phyloP scores from a whole-genome alignment of 495 filamentous ascomycete species.

The Tuber borchii region DNA sequence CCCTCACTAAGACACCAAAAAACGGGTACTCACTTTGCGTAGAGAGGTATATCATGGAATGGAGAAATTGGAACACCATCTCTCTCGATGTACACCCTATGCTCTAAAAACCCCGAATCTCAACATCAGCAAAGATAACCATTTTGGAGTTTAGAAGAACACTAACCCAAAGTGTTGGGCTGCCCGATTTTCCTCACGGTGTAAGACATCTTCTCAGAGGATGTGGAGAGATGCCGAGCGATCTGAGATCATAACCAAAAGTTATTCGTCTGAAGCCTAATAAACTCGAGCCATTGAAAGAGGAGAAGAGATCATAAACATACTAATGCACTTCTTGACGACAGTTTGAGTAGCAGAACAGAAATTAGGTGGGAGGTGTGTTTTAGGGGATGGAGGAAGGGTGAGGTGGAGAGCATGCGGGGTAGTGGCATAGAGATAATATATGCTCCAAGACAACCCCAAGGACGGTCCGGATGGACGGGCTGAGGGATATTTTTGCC shows the following conservation, averaged over 20 bases:
- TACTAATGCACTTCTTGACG: slow-evolving; percentile 35
- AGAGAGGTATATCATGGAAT: slow-evolving; percentile 98
- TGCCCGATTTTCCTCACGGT: slow-evolving; percentile 76
- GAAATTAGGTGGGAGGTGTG: slow-evolving; percentile 10
- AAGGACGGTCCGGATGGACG: neutral
- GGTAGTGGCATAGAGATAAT: slow-evolving; percentile 17
- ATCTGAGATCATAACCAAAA: slow-evolving; percentile 21
- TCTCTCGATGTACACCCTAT: slow-evolving; percentile 95
- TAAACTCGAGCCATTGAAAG: neutral
- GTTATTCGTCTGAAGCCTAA: neutral
- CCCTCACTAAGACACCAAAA: slow-evolving; percentile 38
- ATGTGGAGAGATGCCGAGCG: slow-evolving; percentile 37
- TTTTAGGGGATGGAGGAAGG: slow-evolving; percentile 11
- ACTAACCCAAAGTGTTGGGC: slow-evolving; percentile 65
- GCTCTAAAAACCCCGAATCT: slow-evolving; percentile 51
- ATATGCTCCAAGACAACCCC: neutral
- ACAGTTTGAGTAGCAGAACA: slow-evolving; percentile 32
- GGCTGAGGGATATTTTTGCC: neutral
- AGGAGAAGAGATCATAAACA: neutral
- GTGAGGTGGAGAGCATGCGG: slow-evolving; percentile 26
- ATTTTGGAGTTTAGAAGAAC: neutral
- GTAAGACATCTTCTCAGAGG: slow-evolving; percentile 47
- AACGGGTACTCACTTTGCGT: slow-evolving; percentile 58
- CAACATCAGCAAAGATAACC: neutral
- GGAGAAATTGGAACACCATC: slow-evolving; percentile 89